These are phyloP conservation scores for Apocynum venetum DNA, from an alignment of 257 asterid genomes.

Conservation along the genomic window DNA sequence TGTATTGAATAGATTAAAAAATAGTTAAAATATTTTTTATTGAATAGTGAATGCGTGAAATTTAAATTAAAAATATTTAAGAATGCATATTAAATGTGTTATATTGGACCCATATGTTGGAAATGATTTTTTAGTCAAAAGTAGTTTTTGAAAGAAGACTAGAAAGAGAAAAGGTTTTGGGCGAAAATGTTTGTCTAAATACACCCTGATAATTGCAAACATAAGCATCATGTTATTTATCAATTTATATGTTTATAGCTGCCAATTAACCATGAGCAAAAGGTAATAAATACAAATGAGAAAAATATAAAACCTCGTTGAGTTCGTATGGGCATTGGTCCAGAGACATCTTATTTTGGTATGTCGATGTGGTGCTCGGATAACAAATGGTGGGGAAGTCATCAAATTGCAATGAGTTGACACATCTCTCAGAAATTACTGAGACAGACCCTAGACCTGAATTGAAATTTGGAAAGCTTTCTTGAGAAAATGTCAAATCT, in stretches of 20 bases:
- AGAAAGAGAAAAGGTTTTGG: too few relatives aligned
- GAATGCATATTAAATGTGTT: too few relatives aligned
- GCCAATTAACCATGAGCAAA: not conserved
- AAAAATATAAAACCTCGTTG: conserved; percentile 19
- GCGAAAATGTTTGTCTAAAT: too few relatives aligned
- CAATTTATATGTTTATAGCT: not conserved
- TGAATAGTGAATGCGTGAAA: too few relatives aligned
- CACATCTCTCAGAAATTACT: conserved; percentile 44
- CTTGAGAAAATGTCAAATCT: conserved; percentile 61
- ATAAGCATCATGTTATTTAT: not conserved
- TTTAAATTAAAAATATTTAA: too few relatives aligned
- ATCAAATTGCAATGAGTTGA: conserved; percentile 59
- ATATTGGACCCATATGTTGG: too few relatives aligned
- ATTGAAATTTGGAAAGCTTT: conserved; percentile 20
- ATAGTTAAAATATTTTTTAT: too few relatives aligned
- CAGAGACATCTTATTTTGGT: conserved; percentile 25
- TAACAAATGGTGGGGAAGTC: conserved; percentile 30
- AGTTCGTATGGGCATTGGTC: conserved; percentile 24
- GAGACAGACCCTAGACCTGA: conserved; percentile 38
- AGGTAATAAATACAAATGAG: not conserved
- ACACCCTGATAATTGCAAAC: not conserved
- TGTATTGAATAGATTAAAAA: too few relatives aligned
- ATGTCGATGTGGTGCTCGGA: conserved; percentile 27
- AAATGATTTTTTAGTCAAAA: too few relatives aligned
- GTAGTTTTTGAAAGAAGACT: too few relatives aligned